Conservation (phyloP, 768 basidiomycete species). For the Psilocybe cyanescens region DNA sequence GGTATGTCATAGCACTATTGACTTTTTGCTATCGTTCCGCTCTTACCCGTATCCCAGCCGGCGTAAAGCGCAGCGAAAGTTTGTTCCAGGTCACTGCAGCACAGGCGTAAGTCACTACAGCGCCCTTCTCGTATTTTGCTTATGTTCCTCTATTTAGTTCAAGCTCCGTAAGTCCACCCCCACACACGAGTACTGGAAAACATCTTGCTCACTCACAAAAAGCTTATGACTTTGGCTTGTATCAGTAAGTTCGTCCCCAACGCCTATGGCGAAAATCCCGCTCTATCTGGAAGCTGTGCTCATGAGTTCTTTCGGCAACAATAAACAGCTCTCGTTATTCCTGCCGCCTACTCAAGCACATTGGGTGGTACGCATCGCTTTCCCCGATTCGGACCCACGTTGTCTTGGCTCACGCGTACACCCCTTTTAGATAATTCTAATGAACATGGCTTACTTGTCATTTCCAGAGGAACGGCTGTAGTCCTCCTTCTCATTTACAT, state of each 20-base stretch:
- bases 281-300: constrained; percentile 7
- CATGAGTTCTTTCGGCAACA: constrained; percentile 1
- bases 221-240: constrained; percentile 86
- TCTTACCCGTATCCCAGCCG: constrained; percentile 45
- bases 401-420: background rate
- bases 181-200: background rate
- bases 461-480: constrained; percentile 83
- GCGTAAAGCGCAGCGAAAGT: constrained; percentile 66
- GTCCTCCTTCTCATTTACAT: constrained; percentile 76
- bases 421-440: constrained; percentile 28
- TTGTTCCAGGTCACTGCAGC: constrained; percentile 84
- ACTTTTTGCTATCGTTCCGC: background rate
- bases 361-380: constrained; percentile 13
- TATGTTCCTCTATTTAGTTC: constrained; percentile 34
- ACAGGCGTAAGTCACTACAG: constrained; percentile 58
- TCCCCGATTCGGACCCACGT: constrained; percentile 10
- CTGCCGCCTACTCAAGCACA: constrained; percentile 79
- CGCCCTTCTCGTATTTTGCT: background rate
- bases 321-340: constrained; percentile 75
- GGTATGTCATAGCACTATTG: constrained; percentile 41
- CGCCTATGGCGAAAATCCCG: background rate
- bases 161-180: constrained; percentile 42
- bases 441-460: constrained; percentile 60
- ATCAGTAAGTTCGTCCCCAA: constrained; percentile 63
- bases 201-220: background rate